These are phyloP conservation scores for Pichia californica DNA, from an alignment of 805 yeast genomes.

Conservation along the genomic window DNA sequence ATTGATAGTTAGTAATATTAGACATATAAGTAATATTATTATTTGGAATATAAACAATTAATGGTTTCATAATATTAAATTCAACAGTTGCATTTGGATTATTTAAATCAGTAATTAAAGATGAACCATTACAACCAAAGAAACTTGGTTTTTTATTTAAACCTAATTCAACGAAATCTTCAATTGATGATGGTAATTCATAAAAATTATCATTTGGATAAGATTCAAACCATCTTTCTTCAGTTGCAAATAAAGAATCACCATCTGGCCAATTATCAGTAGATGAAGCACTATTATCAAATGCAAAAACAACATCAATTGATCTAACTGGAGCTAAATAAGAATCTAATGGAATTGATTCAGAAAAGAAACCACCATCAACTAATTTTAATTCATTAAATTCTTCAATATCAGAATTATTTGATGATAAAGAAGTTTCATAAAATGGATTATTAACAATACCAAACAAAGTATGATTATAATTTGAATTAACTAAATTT, in stretches of 20 bases:
- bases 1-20: constrained; percentile 55
- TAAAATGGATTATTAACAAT: constrained; percentile 41
- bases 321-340: constrained; percentile 51
- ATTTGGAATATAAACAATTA: constrained; percentile 71
- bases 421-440: constrained; percentile 26
- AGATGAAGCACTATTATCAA: constrained; percentile 60
- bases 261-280: constrained; percentile 59
- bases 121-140: constrained; percentile 70
- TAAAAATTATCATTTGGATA: constrained; percentile 60
- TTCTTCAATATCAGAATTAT: constrained; percentile 18
- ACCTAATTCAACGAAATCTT: constrained; percentile 50
- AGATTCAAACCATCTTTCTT: constrained; percentile 39
- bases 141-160: constrained; percentile 62
- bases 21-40: constrained; percentile 50
- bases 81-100: constrained; percentile 15
- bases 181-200: constrained; percentile 53
- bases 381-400: constrained; percentile 17
- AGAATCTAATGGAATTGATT: constrained; percentile 60
- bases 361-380: constrained; percentile 35
- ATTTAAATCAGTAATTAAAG: constrained; percentile 36
- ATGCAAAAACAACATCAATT: constrained; percentile 58
- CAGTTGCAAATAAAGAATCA: constrained; percentile 44
- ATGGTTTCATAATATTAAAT: constrained; percentile 46
- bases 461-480: constrained; percentile 38
- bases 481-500: constrained; percentile 37